Conservation (phyloP, 768 basidiomycete genomes). For the Tricholoma sp. region DNA sequence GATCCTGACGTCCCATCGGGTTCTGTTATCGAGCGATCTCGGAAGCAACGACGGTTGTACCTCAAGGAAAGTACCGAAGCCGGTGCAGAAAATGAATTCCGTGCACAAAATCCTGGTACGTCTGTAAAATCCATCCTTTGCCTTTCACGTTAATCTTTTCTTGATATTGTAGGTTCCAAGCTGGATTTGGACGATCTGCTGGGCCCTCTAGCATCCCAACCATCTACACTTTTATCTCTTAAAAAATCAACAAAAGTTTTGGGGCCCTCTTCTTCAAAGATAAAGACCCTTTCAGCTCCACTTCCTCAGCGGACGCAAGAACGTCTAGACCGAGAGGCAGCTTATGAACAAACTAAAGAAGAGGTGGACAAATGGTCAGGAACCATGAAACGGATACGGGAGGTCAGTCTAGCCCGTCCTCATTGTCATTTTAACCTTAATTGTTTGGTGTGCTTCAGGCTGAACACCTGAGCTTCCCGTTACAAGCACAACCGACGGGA, state of each 20-base stretch:
- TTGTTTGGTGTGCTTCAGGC: constrained; percentile 59
- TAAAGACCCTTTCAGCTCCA: constrained; percentile 72
- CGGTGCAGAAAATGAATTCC: constrained; percentile 80
- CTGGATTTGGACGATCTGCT: constrained; percentile 73
- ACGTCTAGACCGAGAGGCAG: constrained; percentile 86
- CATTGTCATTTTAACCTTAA: constrained; percentile 4
- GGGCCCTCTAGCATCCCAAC: constrained; percentile 60
- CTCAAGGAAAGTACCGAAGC: constrained; percentile 72
- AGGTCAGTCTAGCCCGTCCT: constrained; percentile 40
- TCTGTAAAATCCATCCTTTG: neutral
- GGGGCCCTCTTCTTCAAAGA: constrained; percentile 42
- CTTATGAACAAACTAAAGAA: constrained; percentile 87
- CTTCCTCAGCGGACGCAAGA: constrained; percentile 85
- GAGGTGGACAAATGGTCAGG: constrained; percentile 93
- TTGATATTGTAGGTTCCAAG: constrained; percentile 38
- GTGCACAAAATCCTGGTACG: constrained; percentile 45
- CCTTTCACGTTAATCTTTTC: neutral
- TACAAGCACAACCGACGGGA: constrained; percentile 56
- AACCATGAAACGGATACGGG: constrained; percentile 88
- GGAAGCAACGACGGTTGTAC: constrained; percentile 51
- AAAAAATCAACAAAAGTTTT: constrained; percentile 68
- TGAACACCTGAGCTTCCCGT: constrained; percentile 81
- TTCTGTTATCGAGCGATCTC: constrained; percentile 21
- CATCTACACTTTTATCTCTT: constrained; percentile 55
- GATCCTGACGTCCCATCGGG: constrained; percentile 18